A percentile compares a stretch with the other conserved stretches of the same genome.
Conservation (phyloP, 306 rosid genomes). For the Fragaria nilgerrensis region DNA sequence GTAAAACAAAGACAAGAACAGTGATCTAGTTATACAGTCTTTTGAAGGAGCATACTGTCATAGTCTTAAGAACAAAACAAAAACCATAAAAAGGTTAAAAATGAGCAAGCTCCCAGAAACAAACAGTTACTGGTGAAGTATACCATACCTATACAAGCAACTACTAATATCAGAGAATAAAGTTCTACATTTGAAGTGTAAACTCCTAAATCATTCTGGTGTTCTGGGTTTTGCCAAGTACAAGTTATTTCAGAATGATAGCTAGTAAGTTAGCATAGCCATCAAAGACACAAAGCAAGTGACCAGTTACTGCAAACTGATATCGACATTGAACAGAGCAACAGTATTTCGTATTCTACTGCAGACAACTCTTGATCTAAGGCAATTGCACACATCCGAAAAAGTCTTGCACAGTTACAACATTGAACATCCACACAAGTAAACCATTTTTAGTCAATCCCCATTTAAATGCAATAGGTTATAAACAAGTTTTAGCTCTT, state of each 20-base stretch:
- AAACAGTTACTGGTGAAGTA: neutral
- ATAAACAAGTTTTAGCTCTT: neutral
- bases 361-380: neutral
- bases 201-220: neutral
- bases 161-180: neutral
- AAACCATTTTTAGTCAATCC: neutral
- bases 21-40: neutral
- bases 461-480: neutral
- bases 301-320: neutral
- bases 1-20: neutral
- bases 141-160: neutral
- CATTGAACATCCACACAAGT: neutral
- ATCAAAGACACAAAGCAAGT: neutral
- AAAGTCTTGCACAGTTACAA: neutral
- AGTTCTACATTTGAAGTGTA: neutral
- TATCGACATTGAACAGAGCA: neutral
- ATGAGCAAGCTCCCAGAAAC: neutral
- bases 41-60: neutral
- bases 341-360: neutral
- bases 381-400: neutral
- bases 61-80: neutral
- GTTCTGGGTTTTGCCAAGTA: neutral
- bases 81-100: neutral
- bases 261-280: neutral
- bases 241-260: no score